Percentiles rank a stretch among this genome's conserved stretches.
Conservation (phyloP, 257 asterid species). For the Haberlea rhodopensis region DNA sequence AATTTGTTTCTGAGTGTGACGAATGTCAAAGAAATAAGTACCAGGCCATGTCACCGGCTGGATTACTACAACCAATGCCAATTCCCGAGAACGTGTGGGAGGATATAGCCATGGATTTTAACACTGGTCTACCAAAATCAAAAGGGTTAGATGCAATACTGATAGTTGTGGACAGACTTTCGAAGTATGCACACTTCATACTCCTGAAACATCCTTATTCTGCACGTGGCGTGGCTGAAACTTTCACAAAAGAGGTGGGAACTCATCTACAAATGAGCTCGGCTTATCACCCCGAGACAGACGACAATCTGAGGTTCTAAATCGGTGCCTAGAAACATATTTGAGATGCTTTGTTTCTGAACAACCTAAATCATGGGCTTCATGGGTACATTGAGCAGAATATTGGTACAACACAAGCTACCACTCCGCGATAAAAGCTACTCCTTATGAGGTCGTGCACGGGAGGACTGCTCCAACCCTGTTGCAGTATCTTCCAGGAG, state of each 20-base stretch:
- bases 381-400: neutral
- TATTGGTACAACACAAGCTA: conserved; percentile 13
- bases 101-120: conserved; percentile 1
- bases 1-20: neutral
- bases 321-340: conserved; percentile 5
- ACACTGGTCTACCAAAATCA: neutral
- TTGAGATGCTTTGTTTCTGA: neutral
- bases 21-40: neutral
- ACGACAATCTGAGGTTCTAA: neutral
- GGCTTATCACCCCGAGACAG: conserved; percentile 1
- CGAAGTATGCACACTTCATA: neutral
- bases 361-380: neutral
- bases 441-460: neutral
- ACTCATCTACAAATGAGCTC: neutral
- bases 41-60: neutral
- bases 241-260: neutral
- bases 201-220: neutral
- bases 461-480: neutral
- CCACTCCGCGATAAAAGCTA: neutral
- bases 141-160: no score
- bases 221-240: neutral
- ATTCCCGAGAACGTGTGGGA: neutral
- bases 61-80: neutral
- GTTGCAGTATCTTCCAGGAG: no score
- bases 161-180: conserved; percentile 1